Evolutionary conservation across 495 filamentous ascomycete genomes (phyloP).

Genomic region (Xylaria castorea): DNA sequence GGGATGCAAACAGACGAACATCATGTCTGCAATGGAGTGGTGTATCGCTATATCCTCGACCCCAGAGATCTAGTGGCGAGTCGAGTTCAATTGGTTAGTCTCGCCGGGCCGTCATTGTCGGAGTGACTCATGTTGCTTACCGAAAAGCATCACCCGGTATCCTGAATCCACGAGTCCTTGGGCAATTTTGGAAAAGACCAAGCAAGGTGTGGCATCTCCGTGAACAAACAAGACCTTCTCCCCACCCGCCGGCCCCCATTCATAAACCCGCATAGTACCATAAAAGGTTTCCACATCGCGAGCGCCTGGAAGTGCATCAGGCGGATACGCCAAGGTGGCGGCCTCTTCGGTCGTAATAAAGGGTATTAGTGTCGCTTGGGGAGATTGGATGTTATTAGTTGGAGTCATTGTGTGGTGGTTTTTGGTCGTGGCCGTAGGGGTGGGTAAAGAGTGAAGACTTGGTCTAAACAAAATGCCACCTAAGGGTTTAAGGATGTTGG

Average conservation of each 20-base stretch:
- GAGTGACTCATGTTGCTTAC: constrained; percentile 43
- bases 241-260: constrained; percentile 79
- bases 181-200: constrained; percentile 68
- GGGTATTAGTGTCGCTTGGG: constrained; percentile 26
- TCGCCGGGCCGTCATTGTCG: background rate
- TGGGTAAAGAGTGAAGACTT: background rate
- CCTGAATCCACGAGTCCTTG: constrained; percentile 69
- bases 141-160: constrained; percentile 80
- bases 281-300: constrained; percentile 78
- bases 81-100: background rate
- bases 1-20: constrained; percentile 71
- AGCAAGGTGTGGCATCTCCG: constrained; percentile 79
- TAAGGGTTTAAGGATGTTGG: background rate
- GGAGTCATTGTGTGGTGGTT: constrained; percentile 17
- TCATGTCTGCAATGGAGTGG: constrained; percentile 73
- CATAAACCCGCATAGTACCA: constrained; percentile 75
- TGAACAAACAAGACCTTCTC: constrained; percentile 78
- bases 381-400: constrained; percentile 23
- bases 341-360: constrained; percentile 31
- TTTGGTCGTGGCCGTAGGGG: background rate
- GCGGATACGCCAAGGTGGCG: constrained; percentile 63
- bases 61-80: constrained; percentile 66
- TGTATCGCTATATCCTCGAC: constrained; percentile 75
- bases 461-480: background rate
- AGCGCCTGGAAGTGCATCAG: constrained; percentile 74